Percentiles rank a stretch among this genome's conserved stretches.
phyloP scores from a whole-genome alignment of 83 land plant species.

The Picea abies region DNA sequence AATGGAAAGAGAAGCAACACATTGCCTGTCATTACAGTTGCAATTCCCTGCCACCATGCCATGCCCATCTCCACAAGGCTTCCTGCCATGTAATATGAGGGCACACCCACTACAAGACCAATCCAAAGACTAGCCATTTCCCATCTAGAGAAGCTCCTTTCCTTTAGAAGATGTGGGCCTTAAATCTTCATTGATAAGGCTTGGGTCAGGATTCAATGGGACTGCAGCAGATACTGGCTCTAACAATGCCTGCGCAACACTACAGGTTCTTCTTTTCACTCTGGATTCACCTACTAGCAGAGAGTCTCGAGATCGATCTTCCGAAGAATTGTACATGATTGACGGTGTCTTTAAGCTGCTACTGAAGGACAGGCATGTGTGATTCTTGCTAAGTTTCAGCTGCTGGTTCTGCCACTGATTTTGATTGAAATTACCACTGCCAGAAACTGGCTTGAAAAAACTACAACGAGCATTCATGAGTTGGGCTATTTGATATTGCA shows the following conservation, averaged over 20 bases:
- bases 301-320: background rate
- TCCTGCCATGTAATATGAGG: constrained; percentile 89
- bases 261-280: background rate
- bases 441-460: no score
- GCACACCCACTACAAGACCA: constrained; percentile 92
- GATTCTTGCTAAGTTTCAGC: constrained; percentile 1
- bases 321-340: background rate
- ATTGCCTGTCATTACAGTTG: constrained; percentile 80
- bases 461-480: no score
- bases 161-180: constrained; percentile 42
- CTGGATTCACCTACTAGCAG: background rate
- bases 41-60: constrained; percentile 96
- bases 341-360: background rate
- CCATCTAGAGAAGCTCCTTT: constrained; percentile 50
- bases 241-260: background rate
- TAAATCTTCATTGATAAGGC: constrained; percentile 66
- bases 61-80: constrained; percentile 91
- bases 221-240: constrained; percentile 7
- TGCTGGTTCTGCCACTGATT: no score
- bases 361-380: background rate
- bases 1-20: constrained; percentile 55
- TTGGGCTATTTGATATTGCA: no score
- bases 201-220: constrained; percentile 21
- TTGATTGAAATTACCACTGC: no score
- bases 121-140: constrained; percentile 91